Conservation (phyloP, 495 filamentous ascomycete species). For the Corynascus novoguineensis region DNA sequence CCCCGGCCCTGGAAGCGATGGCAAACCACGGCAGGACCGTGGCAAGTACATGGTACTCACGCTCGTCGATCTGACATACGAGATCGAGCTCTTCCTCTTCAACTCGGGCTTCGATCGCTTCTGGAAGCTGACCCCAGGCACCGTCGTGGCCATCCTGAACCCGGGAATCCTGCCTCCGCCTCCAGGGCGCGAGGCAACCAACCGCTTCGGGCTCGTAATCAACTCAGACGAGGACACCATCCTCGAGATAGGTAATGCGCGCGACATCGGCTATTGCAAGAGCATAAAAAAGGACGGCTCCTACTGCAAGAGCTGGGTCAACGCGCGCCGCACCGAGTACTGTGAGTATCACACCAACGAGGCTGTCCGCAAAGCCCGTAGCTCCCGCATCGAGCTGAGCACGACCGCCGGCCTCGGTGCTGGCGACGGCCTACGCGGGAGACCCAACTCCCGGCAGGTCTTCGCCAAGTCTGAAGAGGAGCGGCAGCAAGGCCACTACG, state of each 20-base stretch:
- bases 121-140: constrained; percentile 83
- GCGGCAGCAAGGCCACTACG: constrained; percentile 41
- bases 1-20: constrained; percentile 48
- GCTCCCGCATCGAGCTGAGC: constrained; percentile 68
- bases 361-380: constrained; percentile 63
- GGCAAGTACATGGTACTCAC: constrained; percentile 88
- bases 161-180: constrained; percentile 84
- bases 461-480: constrained; percentile 24
- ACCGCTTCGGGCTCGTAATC: constrained; percentile 75
- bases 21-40: constrained; percentile 45
- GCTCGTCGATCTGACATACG: constrained; percentile 84
- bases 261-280: constrained; percentile 89
- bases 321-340: constrained; percentile 78
- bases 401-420: constrained; percentile 52
- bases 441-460: constrained; percentile 31
- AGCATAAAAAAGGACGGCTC: constrained; percentile 76
- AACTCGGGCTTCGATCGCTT: constrained; percentile 83
- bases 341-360: constrained; percentile 90
- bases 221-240: constrained; percentile 80
- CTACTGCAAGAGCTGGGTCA: constrained; percentile 77
- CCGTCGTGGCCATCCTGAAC: constrained; percentile 88
- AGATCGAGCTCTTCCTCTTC: constrained; percentile 88
- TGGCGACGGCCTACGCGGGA: constrained; percentile 25
- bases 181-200: constrained; percentile 62
- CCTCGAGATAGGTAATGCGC: constrained; percentile 77